Conservation (phyloP, 305 asterid genomes). For the Fraxinus baroniana region DNA sequence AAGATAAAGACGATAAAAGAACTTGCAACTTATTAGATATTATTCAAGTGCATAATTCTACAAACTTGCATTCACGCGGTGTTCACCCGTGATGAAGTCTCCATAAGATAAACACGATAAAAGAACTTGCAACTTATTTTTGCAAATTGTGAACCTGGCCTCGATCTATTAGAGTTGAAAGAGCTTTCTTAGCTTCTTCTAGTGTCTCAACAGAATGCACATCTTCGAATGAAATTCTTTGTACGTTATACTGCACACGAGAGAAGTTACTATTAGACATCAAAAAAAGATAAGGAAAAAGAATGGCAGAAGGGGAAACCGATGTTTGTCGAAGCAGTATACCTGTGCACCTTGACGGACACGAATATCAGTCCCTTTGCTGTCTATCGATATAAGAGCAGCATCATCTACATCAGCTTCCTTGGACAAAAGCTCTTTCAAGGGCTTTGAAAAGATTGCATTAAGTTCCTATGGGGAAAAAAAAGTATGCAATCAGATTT, state of each 20-base stretch:
- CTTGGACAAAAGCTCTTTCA: constrained; percentile 71
- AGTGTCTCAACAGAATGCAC: constrained; percentile 2
- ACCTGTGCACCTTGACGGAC: constrained; percentile 98
- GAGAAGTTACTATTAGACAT: not conserved
- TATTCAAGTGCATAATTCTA: not conserved
- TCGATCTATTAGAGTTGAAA: not conserved
- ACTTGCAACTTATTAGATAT: not conserved
- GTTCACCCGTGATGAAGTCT: not conserved
- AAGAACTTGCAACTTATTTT: not conserved
- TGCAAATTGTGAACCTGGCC: not conserved
- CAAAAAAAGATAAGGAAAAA: not conserved
- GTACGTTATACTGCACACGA: not conserved
- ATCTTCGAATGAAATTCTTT: not conserved
- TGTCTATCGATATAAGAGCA: constrained; percentile 91
- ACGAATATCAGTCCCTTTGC: constrained; percentile 83
- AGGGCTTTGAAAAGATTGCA: constrained; percentile 78
- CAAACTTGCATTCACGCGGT: not conserved
- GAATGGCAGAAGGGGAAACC: not conserved
- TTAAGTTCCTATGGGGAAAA: constrained; percentile 59
- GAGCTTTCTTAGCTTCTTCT: constrained; percentile 3
- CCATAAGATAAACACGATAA: not conserved
- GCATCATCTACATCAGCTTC: constrained; percentile 91
- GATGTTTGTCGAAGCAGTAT: not conserved
- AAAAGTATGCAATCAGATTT: not conserved
- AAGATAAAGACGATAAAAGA: not conserved